Conservation (phyloP, 169 alveolate genomes). For the Neospora caninum region DNA sequence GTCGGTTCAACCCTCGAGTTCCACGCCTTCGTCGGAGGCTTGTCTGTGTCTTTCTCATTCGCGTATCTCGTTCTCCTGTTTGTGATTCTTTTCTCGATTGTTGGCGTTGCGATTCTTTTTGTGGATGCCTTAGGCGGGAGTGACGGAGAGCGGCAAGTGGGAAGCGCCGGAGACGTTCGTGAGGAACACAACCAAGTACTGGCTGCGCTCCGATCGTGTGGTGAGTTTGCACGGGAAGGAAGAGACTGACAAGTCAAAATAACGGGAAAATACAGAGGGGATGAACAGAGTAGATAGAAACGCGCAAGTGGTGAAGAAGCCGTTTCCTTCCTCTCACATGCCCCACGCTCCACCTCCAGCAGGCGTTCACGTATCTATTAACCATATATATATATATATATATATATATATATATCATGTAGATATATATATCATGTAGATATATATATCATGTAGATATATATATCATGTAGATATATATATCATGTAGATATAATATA, state of each 20-base stretch:
- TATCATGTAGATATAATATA: not conserved
- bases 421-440: not conserved
- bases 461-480: not conserved
- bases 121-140: not conserved
- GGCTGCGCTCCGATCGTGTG: constrained; percentile 79
- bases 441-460: not conserved
- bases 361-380: too few relatives aligned
- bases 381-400: not conserved
- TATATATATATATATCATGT: not conserved
- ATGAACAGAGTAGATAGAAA: too few relatives aligned
- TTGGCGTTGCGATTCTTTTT: too few relatives aligned
- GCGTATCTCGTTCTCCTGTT: too few relatives aligned
- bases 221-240: not conserved
- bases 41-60: too few relatives aligned
- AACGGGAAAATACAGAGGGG: not conserved
- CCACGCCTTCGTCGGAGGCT: too few relatives aligned
- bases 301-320: too few relatives aligned
- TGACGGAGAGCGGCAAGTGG: constrained; percentile 68
- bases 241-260: not conserved
- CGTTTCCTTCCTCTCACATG: too few relatives aligned
- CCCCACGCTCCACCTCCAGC: too few relatives aligned
- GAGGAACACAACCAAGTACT: constrained; percentile 80
- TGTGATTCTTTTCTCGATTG: not conserved
- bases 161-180: constrained; percentile 82
- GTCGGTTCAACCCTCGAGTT: too few relatives aligned